Evolutionary conservation across 768 basidiomycete genomes (phyloP), one percentile per base, ranked within the genome.

Genomic region (Lentinula aciculospora): DNA sequence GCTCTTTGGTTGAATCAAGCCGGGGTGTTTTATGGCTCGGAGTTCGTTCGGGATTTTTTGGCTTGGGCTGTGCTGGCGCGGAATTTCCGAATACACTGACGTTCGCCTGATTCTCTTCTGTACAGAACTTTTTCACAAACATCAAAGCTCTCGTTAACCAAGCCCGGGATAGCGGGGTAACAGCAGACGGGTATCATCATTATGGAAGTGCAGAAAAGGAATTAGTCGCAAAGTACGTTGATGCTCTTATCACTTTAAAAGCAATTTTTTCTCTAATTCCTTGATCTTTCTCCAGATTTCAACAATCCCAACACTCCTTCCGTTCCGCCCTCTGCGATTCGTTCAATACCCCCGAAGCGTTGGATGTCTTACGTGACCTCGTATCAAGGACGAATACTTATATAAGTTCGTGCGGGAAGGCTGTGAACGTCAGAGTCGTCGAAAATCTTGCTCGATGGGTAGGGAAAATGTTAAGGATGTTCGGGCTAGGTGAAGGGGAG

Each of bases 251-350:
- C 15, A 13, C 25, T 8, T 32, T 44, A 19, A 29, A 34, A 23
- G 12, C 3, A 36, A 31, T 34, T 28, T 27, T 1, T 27, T 17
- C 17, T 45, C 49, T 37, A 53, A 39, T 19, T 39, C 53, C 63
- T 58, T 60, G 61, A 21, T 48, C 44, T 53, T 44, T 53, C 27
- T 51, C 40, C 42, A 61, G 94, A 63, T 76, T 95, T 34, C 79
- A 89, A 62, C 75, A 83, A 54, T 83, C 85, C 47, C 95, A 95
- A 69, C 63, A 79, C 40, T 77, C 81, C 7, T 96, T 99, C 80
- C 85, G 92, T 54, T 77, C 74, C 12, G 91, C 94, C 0, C 84
- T 99, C 47, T 95, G 90, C 72, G 96, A 99, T 70, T 98, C 95
- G 0, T 97, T 98, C 80, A 95, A 98, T 69, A 98, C 97, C 0